Base-by-base conservation (phyloP, 2,329 filamentous ascomycete genomes). In the Aspergillus sp. region DNA sequence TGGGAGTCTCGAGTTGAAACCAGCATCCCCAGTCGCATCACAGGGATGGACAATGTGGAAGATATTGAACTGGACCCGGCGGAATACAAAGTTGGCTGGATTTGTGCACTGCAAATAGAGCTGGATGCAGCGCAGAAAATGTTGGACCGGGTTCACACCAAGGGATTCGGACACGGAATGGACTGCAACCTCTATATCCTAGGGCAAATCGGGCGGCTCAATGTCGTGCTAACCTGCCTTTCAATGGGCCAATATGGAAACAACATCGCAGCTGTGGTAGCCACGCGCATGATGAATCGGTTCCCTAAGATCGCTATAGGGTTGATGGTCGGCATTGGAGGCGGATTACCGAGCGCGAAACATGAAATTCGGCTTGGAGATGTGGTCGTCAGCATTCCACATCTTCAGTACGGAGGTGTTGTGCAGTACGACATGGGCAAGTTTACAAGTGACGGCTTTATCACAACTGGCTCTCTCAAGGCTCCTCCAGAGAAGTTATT, bases 251-350 rank as follows among this genome's bases (percentile, higher is more conserved):
- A 24, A 4, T 47, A 47, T 30, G 52, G 52, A 6, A 48, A 30
- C 17, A 36, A 15, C 13, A 32, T 41, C 26, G 53, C 59, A 38
- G 12, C 48, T 3, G 26, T 15, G 15, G 48, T 41, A 12, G 34
- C 24, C 0, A n/a, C 18, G 5, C 11, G 24, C 2, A 63, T 66
- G 52, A 47, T 55, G 11, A 15, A 50, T 13, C 64, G 41, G 22
- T 69, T 68, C 32, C 49, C 57, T 7, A 43, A 30, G 7, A 51
- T 68, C 9, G 52, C 53, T 18, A 58, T 68, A 48, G 53, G 56
- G 8, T 44, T 68, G 41, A 59, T 68, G 57, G 64, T 68, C 2
- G 63, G 62, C 7, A 61, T 68, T 32, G 66, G 66, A 4, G 64
- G 65, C 15, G 66, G 65, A 5, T 57, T 63, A 24, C 64, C 66